Base-by-base conservation (phyloP, 805 yeast genomes). In the Hanseniaspora pseudoguilliermondii region DNA sequence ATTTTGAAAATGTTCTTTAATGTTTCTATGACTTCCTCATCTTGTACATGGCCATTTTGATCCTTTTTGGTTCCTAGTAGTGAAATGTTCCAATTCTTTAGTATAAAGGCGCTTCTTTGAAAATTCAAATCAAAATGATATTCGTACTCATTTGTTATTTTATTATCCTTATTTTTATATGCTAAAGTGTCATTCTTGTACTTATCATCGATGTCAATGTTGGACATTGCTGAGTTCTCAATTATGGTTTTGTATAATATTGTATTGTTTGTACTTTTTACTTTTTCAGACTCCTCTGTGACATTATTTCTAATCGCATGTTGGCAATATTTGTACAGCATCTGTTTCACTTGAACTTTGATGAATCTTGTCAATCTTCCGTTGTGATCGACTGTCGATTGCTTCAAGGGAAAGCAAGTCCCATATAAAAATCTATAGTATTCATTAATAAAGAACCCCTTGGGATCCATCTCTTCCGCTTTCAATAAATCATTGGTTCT, bases 341-440 rank as follows among this genome's bases (percentile, higher is more conserved):
- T 29, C 29, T 21, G 54, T 55, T 15, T 58, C 55, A 20, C 68
- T 66, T 8, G 53, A 23, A 1, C 59, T 51, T n/a, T 58, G 55
- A 57, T 80, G 76, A 80, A 63, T 23, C 72, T 72, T 48, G 66
- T 69, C 50, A 79, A 65, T 52, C 83, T 65, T 13, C 75, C 64
- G 40, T 82, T 77, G 59, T 80, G 80, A 15, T 40, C 21, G 5
- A 21, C 13, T 6, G 71, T 66, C 66, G 76, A 69, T 63, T 70
- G 71, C 0, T 71, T 70, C 21, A 72, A 42, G 3, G 75, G 73
- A 0, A 69, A 62, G n/a, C 67, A 63, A 5, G 69, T 47, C 15
- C 66, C 63, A 57, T 68, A 73, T 7, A 73, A 59, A 5, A 68
- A 63, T 6, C 68, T 69, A 49, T 68, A 71, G 52, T 73, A 73